Conservation (phyloP, 176 grass and related monocot genomes). For the Eragrostis curvula region DNA sequence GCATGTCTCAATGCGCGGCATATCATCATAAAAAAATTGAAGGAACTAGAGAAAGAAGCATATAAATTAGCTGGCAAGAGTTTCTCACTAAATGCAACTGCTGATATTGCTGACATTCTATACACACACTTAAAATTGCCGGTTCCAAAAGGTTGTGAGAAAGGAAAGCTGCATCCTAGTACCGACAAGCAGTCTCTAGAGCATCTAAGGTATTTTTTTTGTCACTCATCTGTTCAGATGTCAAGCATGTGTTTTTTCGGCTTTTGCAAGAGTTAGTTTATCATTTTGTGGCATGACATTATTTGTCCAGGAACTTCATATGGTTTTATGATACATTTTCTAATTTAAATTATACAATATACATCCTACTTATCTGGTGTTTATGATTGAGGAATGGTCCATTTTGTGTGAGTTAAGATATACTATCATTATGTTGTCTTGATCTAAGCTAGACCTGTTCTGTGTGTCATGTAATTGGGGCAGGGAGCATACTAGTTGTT, state of each 20-base stretch:
- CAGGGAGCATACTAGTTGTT: no score
- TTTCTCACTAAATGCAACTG: slow-evolving; percentile 83
- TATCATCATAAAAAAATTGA: slow-evolving; percentile 85
- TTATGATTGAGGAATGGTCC: no score
- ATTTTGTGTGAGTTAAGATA: no score
- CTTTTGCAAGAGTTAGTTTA: slow-evolving; percentile 8
- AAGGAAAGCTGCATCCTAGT: slow-evolving; percentile 94
- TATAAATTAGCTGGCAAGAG: slow-evolving; percentile 75
- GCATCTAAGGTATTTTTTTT: slow-evolving; percentile 59
- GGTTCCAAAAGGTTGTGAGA: slow-evolving; percentile 65
- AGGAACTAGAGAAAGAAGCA: slow-evolving; percentile 88
- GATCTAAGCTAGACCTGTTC: neutral
- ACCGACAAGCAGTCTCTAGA: slow-evolving; percentile 87
- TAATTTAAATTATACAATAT: neutral
- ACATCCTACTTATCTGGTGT: neutral
- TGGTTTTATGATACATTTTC: slow-evolving; percentile 4
- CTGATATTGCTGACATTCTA: slow-evolving; percentile 88
- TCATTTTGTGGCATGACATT: neutral
- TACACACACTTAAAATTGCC: slow-evolving; percentile 88
- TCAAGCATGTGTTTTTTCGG: neutral
- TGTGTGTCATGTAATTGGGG: neutral
- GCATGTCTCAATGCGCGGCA: slow-evolving; percentile 75
- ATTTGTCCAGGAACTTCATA: neutral
- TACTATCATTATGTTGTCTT: no score
- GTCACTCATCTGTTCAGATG: neutral